Conservation (phyloP, 257 asterid species). For the Mentha longifolia region DNA sequence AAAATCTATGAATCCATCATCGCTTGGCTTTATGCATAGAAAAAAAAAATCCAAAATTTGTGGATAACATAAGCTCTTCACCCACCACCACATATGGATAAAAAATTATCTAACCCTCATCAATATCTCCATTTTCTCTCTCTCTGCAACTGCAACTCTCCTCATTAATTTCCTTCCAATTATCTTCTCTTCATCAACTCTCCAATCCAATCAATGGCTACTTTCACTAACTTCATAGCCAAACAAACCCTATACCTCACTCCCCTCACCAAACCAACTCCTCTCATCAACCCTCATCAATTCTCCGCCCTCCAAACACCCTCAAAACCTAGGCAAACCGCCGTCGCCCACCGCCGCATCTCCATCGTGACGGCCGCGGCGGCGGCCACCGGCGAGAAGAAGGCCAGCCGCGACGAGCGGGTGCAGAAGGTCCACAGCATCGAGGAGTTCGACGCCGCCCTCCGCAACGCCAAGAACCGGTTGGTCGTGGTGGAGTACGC, state of each 20-base stretch:
- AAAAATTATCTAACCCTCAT: slow-evolving; percentile 25
- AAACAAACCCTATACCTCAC: slow-evolving; percentile 59
- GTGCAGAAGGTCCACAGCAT: slow-evolving; percentile 64
- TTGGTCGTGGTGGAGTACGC: slow-evolving; percentile 93
- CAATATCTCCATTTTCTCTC: slow-evolving; percentile 6
- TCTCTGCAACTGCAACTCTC: neutral
- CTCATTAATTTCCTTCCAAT: neutral
- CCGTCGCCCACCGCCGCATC: neutral
- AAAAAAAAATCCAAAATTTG: slow-evolving; percentile 28
- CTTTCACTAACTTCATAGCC: slow-evolving; percentile 61
- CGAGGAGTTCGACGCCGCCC: slow-evolving; percentile 77
- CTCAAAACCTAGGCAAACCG: neutral
- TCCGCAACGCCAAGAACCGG: slow-evolving; percentile 61
- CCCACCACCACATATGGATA: slow-evolving; percentile 23
- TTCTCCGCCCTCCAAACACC: slow-evolving; percentile 31
- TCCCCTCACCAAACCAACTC: slow-evolving; percentile 46
- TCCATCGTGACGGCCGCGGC: slow-evolving; percentile 32
- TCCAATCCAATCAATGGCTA: slow-evolving; percentile 46
- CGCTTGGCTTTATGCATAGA: neutral
- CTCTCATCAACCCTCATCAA: slow-evolving; percentile 30
- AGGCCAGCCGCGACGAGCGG: slow-evolving; percentile 49
- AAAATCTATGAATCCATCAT: neutral
- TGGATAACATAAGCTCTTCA: slow-evolving; percentile 35
- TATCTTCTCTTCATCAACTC: neutral
- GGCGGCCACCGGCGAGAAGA: slow-evolving; percentile 60